phyloP scores from a whole-genome alignment of 306 rosid species.

The Castanospermum australe region DNA sequence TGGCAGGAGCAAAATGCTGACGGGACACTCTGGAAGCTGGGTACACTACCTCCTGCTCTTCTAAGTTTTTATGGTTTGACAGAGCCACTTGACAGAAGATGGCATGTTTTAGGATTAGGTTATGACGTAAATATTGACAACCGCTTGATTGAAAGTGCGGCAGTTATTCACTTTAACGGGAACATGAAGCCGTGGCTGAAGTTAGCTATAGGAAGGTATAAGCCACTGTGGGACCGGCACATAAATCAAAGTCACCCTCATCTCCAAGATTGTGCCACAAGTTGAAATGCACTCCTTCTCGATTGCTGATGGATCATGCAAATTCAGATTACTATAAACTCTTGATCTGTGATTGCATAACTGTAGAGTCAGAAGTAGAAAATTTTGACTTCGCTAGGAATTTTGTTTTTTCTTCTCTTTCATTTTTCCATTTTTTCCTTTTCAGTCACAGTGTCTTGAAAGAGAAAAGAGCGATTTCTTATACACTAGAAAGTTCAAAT shows the following conservation, averaged over 20 bases:
- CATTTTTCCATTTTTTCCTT: conserved; percentile 12
- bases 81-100: conserved; percentile 98
- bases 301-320: conserved; percentile 43
- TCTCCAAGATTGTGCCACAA: conserved; percentile 76
- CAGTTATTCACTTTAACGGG: conserved; percentile 90
- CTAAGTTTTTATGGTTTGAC: conserved; percentile 89
- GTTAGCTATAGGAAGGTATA: conserved; percentile 85
- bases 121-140: conserved; percentile 85
- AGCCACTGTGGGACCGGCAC: conserved; percentile 86
- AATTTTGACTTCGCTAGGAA: conserved; percentile 67
- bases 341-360: conserved; percentile 45
- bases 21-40: conserved; percentile 87
- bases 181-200: conserved; percentile 99
- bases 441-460: conserved; percentile 47
- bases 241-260: conserved; percentile 79
- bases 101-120: conserved; percentile 98
- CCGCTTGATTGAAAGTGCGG: conserved; percentile 90
- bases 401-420: conserved; percentile 14
- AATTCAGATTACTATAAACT: conserved; percentile 39
- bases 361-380: conserved; percentile 72
- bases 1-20: conserved; percentile 94
- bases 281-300: conserved; percentile 70
- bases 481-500: conserved; percentile 58
- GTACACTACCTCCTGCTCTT: conserved; percentile 95
- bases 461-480: conserved; percentile 52